Conservation (phyloP, 1,139 yeast genomes). For the Saccharomyces hybrid region DNA sequence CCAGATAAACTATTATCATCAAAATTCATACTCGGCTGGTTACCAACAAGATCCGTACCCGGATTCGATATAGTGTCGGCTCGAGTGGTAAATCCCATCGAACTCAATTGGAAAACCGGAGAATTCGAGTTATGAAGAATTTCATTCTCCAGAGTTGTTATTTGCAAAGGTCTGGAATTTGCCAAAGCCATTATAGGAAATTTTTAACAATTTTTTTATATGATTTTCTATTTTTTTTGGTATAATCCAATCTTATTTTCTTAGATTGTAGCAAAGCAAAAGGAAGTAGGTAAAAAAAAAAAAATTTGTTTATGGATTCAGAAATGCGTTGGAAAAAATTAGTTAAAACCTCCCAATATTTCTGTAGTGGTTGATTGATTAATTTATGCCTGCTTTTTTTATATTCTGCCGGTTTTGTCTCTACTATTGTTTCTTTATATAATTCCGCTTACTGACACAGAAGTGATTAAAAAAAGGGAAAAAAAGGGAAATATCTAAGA, state of each 20-base stretch:
- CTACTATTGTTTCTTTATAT: background rate
- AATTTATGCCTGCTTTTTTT: background rate
- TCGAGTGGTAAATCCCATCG: slow-evolving; percentile 13
- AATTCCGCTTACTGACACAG: background rate
- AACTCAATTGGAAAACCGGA: slow-evolving; percentile 28
- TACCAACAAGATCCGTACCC: background rate
- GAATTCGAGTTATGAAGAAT: slow-evolving; percentile 27
- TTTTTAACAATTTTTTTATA: background rate
- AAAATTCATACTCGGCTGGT: background rate
- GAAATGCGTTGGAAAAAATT: background rate
- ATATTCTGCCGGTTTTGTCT: background rate
- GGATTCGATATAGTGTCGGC: background rate
- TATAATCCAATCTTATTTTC: background rate
- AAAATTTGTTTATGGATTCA: background rate
- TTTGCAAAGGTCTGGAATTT: slow-evolving; percentile 29
- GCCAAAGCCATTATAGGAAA: slow-evolving; percentile 28
- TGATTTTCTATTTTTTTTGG: background rate
- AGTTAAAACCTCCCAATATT: background rate
- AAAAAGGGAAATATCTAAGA: background rate
- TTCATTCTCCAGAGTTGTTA: slow-evolving; percentile 28
- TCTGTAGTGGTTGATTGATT: background rate
- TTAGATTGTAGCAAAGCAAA: slow-evolving; percentile 1
- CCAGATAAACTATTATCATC: background rate
- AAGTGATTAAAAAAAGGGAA: background rate
- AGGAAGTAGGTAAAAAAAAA: background rate